Base-by-base conservation (phyloP, 2,329 filamentous ascomycete genomes). In the Fusarium fracticaudum region DNA sequence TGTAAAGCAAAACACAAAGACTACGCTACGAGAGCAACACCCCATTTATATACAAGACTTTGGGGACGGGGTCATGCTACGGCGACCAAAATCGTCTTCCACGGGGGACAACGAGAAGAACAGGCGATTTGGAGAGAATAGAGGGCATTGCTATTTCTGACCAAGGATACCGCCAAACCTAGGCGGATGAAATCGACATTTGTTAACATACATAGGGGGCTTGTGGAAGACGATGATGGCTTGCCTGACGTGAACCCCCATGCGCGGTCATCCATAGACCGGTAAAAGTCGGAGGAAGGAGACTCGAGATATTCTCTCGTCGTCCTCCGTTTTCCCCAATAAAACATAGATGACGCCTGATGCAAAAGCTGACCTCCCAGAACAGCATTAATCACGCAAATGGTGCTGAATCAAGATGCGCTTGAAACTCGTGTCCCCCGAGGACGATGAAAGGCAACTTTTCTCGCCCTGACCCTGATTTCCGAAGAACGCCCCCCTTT, bases 201-300 rank as follows among this genome's bases (percentile, higher is more conserved):
- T 81, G 83, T 91, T 91, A 91, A 91, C 89, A 87, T 92, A 92
- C 90, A 92, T 90, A 83, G 85, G 83, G 84, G 79, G 79, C 81
- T 84, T 84, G 85, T 87, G 86, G 89, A 91, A 90, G 90, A 91
- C 89, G 90, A 91, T 90, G 89, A 90, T 90, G 88, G 89, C 89
- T 88, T 90, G 89, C 88, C 88, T 89, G 87, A 86, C 84, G 67
- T 77, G 77, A 77, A 74, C 75, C 77, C 77, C 69, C 64, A 64
- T 73, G 64, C 71, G 65, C 64, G 69, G 74, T 73, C 70, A 57
- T 64, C 64, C 63, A 71, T 58, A 64, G 69, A 78, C 72, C 69
- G 60, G 76, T 66, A 65, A 73, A 71, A 75, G 59, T 72, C 55
- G 73, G 64, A 68, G 64, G 41, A 59, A 38, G 62, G 64, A 67